Conservation (phyloP, 1,284 basidiomycete genomes). For the Volvariella volvacea region DNA sequence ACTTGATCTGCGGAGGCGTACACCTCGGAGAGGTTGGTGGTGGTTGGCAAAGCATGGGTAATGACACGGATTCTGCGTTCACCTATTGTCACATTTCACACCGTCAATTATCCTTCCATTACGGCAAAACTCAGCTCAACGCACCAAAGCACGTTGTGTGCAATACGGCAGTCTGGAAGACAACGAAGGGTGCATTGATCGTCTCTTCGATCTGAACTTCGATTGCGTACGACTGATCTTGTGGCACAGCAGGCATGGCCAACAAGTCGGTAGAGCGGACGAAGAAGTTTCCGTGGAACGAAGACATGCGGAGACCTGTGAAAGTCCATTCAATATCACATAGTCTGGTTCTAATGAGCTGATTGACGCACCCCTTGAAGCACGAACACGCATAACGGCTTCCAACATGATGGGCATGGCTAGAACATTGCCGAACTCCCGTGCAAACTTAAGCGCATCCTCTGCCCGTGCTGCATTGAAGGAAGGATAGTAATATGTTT, state of each 20-base stretch:
- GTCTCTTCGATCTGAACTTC: conserved; percentile 98
- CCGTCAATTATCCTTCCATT: too few relatives aligned
- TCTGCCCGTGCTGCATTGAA: conserved; percentile 94
- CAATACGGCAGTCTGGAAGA: conserved; percentile 93
- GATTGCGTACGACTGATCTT: conserved; percentile 96
- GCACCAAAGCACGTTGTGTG: conserved; percentile 94
- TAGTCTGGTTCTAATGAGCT: neutral
- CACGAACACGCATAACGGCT: conserved; percentile 96
- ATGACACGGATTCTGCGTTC: conserved; percentile 96
- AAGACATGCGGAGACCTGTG: conserved; percentile 87
- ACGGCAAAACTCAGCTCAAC: conserved; percentile 17
- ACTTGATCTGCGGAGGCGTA: conserved; percentile 95
- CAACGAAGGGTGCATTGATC: conserved; percentile 87
- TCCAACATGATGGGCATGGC: conserved; percentile 95
- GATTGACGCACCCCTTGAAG: conserved; percentile 65
- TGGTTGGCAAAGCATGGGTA: conserved; percentile 90
- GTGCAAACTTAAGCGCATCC: conserved; percentile 96
- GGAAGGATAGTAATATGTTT: conserved; percentile 97
- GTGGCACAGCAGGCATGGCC: conserved; percentile 93
- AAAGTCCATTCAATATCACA: conserved; percentile 10
- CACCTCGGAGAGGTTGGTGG: conserved; percentile 87
- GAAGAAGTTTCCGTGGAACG: conserved; percentile 99
- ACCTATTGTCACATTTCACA: conserved; percentile 30
- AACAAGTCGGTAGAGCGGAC: conserved; percentile 96
- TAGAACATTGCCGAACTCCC: conserved; percentile 92